Percentiles rank a stretch among this genome's conserved stretches.
These are phyloP conservation scores for Trichomonascaceae sp. DNA, from an alignment of 1,139 yeast species.

Conservation along the genomic window DNA sequence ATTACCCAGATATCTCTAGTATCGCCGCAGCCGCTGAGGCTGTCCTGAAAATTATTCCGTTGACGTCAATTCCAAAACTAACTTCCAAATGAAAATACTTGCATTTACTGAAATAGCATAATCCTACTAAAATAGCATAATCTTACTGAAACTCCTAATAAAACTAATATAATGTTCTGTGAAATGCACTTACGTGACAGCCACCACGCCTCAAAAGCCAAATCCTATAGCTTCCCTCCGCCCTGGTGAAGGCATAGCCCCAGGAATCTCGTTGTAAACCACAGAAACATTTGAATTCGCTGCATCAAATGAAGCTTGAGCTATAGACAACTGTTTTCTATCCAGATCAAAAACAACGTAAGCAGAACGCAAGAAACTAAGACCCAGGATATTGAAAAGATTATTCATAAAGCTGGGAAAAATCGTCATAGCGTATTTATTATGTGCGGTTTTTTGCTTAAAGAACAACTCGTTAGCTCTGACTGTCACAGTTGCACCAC, in stretches of 20 bases:
- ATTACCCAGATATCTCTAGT: too few species aligned
- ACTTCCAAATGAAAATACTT: too few species aligned
- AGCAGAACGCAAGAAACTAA: slow-evolving; percentile 65
- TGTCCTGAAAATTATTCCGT: too few species aligned
- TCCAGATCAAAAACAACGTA: slow-evolving; percentile 78
- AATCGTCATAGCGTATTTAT: slow-evolving; percentile 23
- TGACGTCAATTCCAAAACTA: too few species aligned
- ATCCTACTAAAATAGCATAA: too few species aligned
- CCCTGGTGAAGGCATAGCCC: slow-evolving; percentile 10
- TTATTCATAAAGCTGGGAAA: slow-evolving; percentile 24
- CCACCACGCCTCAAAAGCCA: too few species aligned
- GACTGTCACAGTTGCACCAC: slow-evolving; percentile 27
- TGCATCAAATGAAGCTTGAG: slow-evolving; percentile 41
- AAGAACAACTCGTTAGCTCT: slow-evolving; percentile 25
- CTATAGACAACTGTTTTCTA: slow-evolving; percentile 56
- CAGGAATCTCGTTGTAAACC: slow-evolving; percentile 16
- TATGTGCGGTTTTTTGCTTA: slow-evolving; percentile 18
- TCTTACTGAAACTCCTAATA: too few species aligned
- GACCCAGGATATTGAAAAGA: slow-evolving; percentile 48
- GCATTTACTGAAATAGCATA: too few species aligned
- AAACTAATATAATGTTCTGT: too few species aligned
- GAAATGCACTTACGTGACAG: too few species aligned
- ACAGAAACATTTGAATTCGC: slow-evolving; percentile 16
- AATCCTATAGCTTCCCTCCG: too few species aligned
- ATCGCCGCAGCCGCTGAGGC: too few species aligned